phyloP scores from a whole-genome alignment of 768 basidiomycete genomes.

The Russula olivacea region DNA sequence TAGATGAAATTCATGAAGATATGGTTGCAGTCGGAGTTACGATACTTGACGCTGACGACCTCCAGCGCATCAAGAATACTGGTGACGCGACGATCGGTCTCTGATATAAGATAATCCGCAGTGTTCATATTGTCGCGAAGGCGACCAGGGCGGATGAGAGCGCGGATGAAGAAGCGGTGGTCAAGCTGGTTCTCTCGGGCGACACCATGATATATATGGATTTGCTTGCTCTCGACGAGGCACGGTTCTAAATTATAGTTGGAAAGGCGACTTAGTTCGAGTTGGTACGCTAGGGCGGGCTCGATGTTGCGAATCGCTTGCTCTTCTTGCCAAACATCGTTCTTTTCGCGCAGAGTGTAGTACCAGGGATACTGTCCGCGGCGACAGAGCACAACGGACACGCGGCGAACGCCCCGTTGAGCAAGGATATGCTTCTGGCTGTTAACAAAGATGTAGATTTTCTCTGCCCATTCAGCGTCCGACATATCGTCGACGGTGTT shows the following conservation, averaged over 20 bases:
- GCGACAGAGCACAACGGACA: slow-evolving; percentile 89
- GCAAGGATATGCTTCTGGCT: slow-evolving; percentile 53
- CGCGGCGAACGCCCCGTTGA: slow-evolving; percentile 81
- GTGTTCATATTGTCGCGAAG: slow-evolving; percentile 88
- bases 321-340: slow-evolving; percentile 83
- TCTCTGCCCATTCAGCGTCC: slow-evolving; percentile 71
- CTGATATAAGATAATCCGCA: slow-evolving; percentile 97
- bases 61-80: slow-evolving; percentile 92
- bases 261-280: slow-evolving; percentile 92
- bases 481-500: slow-evolving; percentile 69
- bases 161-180: slow-evolving; percentile 96
- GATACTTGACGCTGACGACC: slow-evolving; percentile 82
- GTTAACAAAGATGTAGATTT: slow-evolving; percentile 68
- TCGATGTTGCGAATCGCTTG: slow-evolving; percentile 97
- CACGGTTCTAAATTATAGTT: slow-evolving; percentile 96
- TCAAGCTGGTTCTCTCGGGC: slow-evolving; percentile 97
- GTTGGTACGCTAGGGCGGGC: slow-evolving; percentile 95
- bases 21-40: slow-evolving; percentile 95
- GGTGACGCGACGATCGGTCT: slow-evolving; percentile 94
- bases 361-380: slow-evolving; percentile 90
- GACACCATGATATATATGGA: slow-evolving; percentile 95
- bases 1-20: slow-evolving; percentile 99
- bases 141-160: slow-evolving; percentile 91
- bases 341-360: slow-evolving; percentile 78
- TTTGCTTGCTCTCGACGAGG: slow-evolving; percentile 95